phyloP scores from a whole-genome alignment of 352 stramenopile species.

The Pythium aristosporum region DNA sequence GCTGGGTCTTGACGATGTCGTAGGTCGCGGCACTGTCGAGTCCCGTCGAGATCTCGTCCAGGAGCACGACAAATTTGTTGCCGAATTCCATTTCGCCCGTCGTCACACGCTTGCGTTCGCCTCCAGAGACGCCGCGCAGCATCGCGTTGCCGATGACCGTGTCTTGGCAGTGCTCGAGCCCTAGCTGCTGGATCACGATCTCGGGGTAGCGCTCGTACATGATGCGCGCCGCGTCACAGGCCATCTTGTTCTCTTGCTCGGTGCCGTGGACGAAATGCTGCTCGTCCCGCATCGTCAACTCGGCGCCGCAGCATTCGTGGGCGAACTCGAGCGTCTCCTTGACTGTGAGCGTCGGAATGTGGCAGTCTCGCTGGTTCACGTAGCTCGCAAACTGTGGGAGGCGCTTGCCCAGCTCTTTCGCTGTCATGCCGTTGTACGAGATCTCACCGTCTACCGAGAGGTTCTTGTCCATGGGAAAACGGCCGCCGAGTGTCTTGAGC shows the following conservation, averaged over 20 bases:
- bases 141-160: slow-evolving; percentile 65
- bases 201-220: slow-evolving; percentile 31
- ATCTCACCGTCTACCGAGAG: slow-evolving; percentile 43
- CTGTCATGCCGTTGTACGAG: slow-evolving; percentile 48
- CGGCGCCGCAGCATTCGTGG: slow-evolving; percentile 23
- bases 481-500: slow-evolving; percentile 56
- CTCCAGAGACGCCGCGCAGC: slow-evolving; percentile 55
- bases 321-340: slow-evolving; percentile 37
- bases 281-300: slow-evolving; percentile 28
- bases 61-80: slow-evolving; percentile 60
- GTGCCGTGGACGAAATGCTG: slow-evolving; percentile 31
- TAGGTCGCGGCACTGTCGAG: slow-evolving; percentile 90
- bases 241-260: slow-evolving; percentile 29
- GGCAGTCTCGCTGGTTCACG: slow-evolving; percentile 34
- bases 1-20: slow-evolving; percentile 78
- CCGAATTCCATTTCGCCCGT: slow-evolving; percentile 80
- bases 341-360: slow-evolving; percentile 32
- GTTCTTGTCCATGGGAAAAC: slow-evolving; percentile 46
- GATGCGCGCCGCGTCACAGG: slow-evolving; percentile 15
- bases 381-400: slow-evolving; percentile 53
- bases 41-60: slow-evolving; percentile 92
- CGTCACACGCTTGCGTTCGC: slow-evolving; percentile 67
- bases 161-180: slow-evolving; percentile 40
- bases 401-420: slow-evolving; percentile 31
- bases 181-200: slow-evolving; percentile 36